phyloP scores from a whole-genome alignment of 345 rosid genomes.

The Diplotaxis tenuifolia region DNA sequence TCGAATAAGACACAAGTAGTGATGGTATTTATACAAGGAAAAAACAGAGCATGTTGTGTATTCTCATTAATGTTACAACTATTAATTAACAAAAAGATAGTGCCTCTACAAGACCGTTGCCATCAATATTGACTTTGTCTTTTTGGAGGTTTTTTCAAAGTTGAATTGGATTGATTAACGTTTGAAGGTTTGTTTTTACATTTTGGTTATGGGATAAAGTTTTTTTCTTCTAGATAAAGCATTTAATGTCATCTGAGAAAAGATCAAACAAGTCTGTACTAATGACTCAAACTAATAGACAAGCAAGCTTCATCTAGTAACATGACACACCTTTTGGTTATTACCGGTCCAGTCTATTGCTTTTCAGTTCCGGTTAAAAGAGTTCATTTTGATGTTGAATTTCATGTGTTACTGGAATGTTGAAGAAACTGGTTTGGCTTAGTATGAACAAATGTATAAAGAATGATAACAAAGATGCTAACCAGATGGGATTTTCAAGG shows the following conservation, averaged over 20 bases:
- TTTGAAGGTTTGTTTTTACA: conserved; percentile 13
- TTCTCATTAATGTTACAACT: background rate
- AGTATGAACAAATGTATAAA: conserved; percentile 17
- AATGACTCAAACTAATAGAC: conserved; percentile 7
- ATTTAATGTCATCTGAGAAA: conserved; percentile 9
- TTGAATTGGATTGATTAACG: background rate
- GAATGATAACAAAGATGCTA: conserved; percentile 11
- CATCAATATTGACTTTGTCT: conserved; percentile 31
- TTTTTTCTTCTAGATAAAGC: background rate
- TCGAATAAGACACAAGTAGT: conserved; percentile 25
- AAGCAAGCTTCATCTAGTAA: conserved; percentile 16
- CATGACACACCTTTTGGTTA: background rate
- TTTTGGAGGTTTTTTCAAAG: conserved; percentile 5
- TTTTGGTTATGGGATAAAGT: background rate
- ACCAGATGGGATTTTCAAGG: conserved; percentile 8
- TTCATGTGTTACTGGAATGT: background rate
- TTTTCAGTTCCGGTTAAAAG: background rate
- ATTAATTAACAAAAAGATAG: background rate
- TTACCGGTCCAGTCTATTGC: background rate
- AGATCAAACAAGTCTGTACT: background rate
- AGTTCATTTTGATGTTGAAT: background rate
- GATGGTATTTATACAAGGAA: conserved; percentile 25
- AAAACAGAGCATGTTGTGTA: background rate
- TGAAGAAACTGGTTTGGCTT: background rate
- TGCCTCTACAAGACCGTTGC: conserved; percentile 18